Evolutionary conservation across 192 early-diverging fungal genomes (phyloP), one percentile per base, ranked within the genome.

Genomic region (Radiomyces spectabilis): DNA sequence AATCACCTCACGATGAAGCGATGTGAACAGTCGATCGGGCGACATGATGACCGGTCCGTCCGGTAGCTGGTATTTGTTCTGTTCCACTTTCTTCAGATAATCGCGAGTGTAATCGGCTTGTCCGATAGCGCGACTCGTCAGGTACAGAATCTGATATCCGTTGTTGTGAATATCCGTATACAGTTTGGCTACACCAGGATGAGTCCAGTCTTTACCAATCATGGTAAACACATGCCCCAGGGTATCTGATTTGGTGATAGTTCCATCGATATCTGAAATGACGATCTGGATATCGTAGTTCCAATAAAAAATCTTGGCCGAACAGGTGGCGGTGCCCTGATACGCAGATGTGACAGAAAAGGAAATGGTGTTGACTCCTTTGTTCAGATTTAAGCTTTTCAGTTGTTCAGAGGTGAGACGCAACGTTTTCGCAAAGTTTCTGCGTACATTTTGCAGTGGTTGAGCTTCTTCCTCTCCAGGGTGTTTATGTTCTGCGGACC

Each of bases 131-230:
- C 96, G 80, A 25, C 86, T 85, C 4, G 96, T 98, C 62, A 98
- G 67, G 54, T 98, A 98, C 18, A 98, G 63, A 30, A 98, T 87
- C 61, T 94, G 78, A 69, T 97, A 98, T 27, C 93, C 94, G 54
- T 98, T 98, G 55, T 83, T 91, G 35, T 63, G 63, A 57, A 98
- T 94, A 64, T 94, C 93, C 2, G 92, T 94, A 59, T 94, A 98
- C 37, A 98, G 76, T 66, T 90, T 94, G 35, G 96, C 96, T 18
- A 98, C 92, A 29, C 96, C 96, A 10, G 77, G 78, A 68, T 98
- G 96, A 1, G 94, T 98, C 96, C 96, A 98, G 68, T 98, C 96
- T 68, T 83, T 85, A 37, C 96, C 96, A 21, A 97, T 87, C 87
- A 94, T 94, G 32, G 93, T 92, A 69, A 94, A 95, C 10, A 98